Conservation (phyloP, 192 early-diverging fungal species). For the Coemansia sp. region DNA sequence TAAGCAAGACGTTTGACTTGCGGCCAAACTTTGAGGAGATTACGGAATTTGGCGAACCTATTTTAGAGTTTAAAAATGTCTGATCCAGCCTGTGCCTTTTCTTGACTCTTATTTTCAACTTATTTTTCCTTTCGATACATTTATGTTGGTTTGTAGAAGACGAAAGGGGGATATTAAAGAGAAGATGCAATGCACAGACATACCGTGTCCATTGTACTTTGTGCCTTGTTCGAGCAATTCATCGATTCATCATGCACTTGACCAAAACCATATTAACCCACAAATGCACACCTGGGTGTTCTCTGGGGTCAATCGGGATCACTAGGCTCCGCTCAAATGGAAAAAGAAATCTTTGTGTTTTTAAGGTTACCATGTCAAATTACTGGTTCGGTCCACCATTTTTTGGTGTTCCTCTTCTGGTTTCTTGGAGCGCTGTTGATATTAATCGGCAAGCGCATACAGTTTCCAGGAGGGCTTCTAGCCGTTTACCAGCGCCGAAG, state of each 20-base stretch:
- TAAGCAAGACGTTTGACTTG: slow-evolving; percentile 91
- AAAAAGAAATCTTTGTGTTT: background rate
- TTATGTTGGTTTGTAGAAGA: too few species aligned
- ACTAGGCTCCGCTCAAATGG: background rate
- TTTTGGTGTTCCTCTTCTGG: background rate
- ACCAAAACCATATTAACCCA: background rate
- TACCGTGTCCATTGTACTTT: too few species aligned
- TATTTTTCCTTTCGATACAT: background rate
- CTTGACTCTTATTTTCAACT: background rate
- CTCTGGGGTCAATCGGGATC: background rate
- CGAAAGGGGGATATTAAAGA: background rate
- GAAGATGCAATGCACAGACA: background rate
- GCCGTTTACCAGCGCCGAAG: slow-evolving; percentile 45
- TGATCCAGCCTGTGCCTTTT: background rate
- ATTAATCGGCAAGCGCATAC: slow-evolving; percentile 34
- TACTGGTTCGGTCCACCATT: slow-evolving; percentile 22
- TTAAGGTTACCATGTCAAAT: slow-evolving; percentile 48
- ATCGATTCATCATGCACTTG: too few species aligned
- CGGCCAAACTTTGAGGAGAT: slow-evolving; percentile 93
- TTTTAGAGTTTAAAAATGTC: slow-evolving; percentile 74
- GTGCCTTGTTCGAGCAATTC: too few species aligned
- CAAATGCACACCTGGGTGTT: background rate
- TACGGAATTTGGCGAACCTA: slow-evolving; percentile 85
- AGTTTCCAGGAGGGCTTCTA: slow-evolving; percentile 12
- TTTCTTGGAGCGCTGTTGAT: slow-evolving; percentile 27